Base-by-base conservation (phyloP, 2,329 filamentous ascomycete species). In the Fusarium sp. region DNA sequence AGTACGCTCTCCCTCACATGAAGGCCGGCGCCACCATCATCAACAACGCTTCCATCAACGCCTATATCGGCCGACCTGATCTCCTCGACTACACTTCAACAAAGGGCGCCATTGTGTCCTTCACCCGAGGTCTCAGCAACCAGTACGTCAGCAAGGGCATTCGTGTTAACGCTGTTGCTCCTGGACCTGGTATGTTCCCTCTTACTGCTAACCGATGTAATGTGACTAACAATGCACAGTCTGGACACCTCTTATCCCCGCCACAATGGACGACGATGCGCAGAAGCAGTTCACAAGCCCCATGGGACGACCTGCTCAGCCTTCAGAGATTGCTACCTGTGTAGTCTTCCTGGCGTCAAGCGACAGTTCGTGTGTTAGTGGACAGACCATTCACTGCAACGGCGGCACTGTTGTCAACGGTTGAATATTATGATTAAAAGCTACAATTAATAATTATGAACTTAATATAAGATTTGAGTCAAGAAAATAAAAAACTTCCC, bases 11-110 rank as follows among this genome's bases (percentile, higher is more conserved):
- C 13, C 89, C 88, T 1, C 90, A 94, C 78, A 91, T 96, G 88
- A 86, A 87, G 74, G 77, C 79, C n/a, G 92, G 93, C 35, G 85
- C 88, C 56, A 89, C 88, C 26, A 93, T 96, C 77, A 93, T 96
- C 84, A 96, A 95, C 82, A 94, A 93, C 76, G 89, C 92, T 44
- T 94, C 91, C 32, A 90, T 96, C 76, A 95, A 95, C 77, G 91
- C 90, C 26, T 96, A 95, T 79, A 87, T 94, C 59, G 92, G 92
- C 39, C 90, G 92, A 2, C 90, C 90, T 0, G 92, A 95, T 72
- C 84, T 95, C 3, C 86, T 96, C 48, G 92, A 96, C 78, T 95
- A 96, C 81, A 94, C 92, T 0, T 89, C 90, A 2, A 93, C 90
- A 26, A 93, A 92, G 77, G 92, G 92, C 35, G 92, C 91, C 54